These are phyloP conservation scores for Fusarium subglutinans DNA, from an alignment of 2,329 filamentous ascomycete genomes.

Conservation along the genomic window DNA sequence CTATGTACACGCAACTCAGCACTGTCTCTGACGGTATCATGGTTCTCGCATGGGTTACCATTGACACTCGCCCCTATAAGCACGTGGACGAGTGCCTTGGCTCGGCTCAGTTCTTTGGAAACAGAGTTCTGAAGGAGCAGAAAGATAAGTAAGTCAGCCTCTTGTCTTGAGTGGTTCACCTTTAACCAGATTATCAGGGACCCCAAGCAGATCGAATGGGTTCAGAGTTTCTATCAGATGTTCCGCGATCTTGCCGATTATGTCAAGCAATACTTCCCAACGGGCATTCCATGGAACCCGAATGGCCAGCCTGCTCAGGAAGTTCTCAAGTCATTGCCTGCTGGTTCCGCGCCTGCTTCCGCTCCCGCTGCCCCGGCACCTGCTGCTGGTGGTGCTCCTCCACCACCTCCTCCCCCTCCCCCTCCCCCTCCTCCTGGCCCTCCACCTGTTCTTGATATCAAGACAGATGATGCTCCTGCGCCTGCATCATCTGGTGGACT, in stretches of 20 bases:
- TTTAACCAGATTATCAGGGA: conserved; percentile 63
- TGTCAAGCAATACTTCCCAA: conserved; percentile 82
- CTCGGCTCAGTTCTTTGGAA: conserved; percentile 92
- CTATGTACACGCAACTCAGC: conserved; percentile 82
- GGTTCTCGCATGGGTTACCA: conserved; percentile 88
- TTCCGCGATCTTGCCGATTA: conserved; percentile 87
- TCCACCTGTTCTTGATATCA: conserved; percentile 71
- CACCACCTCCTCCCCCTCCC: conserved; percentile 60
- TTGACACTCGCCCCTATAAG: conserved; percentile 83
- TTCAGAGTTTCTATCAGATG: conserved; percentile 90
- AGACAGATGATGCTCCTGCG: conserved; percentile 50
- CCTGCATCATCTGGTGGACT: conserved; percentile 72
- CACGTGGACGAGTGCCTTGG: conserved; percentile 85
- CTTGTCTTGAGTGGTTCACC: background rate
- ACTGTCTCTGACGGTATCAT: conserved; percentile 91
- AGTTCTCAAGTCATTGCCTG: conserved; percentile 64
- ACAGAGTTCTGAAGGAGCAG: conserved; percentile 89
- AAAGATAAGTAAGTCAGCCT: conserved; percentile 69
- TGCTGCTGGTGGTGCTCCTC: conserved; percentile 62
- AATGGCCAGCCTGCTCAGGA: conserved; percentile 78
- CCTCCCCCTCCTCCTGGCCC: conserved; percentile 67
- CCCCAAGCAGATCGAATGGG: conserved; percentile 83
- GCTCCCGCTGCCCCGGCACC: conserved; percentile 45
- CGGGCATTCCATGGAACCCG: conserved; percentile 87
- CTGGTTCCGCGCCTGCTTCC: conserved; percentile 41